Evolutionary conservation across 495 filamentous ascomycete genomes (phyloP), one percentile per base, ranked within the genome.

Genomic region (Penicillium atrosanguineum): DNA sequence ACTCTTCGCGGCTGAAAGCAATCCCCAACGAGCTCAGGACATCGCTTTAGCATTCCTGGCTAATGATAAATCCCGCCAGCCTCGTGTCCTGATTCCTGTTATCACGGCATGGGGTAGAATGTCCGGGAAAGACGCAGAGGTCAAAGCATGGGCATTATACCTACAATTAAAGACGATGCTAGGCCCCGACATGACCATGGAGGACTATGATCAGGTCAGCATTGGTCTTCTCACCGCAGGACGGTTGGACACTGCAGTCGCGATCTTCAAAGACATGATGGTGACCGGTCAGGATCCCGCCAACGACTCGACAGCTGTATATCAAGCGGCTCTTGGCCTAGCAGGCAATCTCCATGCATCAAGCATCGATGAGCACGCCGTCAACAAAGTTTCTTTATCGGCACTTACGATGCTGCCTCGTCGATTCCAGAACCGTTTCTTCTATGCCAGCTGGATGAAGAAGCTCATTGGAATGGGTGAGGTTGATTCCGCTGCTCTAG

Each of bases 251-350:
- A 71, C 84, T 31, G 88, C 84, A 1, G 75, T 91, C 49, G 82
- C 84, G 41, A 81, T 85, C 1, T 93, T 93, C 72, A 87, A 86
- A 48, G 89, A 93, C 64, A 89, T 91, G 88, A 90, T 91, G 87
- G 82, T 87, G 39, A 83, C 80, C 0, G 79, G 79, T 1, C 68
- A 78, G 64, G 71, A 71, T 61, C 76, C 59, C 60, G 62, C 68
- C 19, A 66, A 80, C 37, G 77, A 78, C 50, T 81, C 78, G 11
- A 75, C 70, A 4, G 68, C 74, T 14, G 67, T 81, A 6, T 82
- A 82, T 57, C 64, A 68, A 54, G 66, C 69, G 45, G 69, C 74
- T 37, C 50, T 80, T 16, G 71, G 72, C 21, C 46, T 79, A 16
- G 65, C 72, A 29, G 73, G 70, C 11, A 76, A 70, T 21, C 59